A percentile compares a stretch with the other conserved stretches of the same genome.
Conservation (phyloP, 2,329 filamentous ascomycete species). For the Pleoardoris graminearum region DNA sequence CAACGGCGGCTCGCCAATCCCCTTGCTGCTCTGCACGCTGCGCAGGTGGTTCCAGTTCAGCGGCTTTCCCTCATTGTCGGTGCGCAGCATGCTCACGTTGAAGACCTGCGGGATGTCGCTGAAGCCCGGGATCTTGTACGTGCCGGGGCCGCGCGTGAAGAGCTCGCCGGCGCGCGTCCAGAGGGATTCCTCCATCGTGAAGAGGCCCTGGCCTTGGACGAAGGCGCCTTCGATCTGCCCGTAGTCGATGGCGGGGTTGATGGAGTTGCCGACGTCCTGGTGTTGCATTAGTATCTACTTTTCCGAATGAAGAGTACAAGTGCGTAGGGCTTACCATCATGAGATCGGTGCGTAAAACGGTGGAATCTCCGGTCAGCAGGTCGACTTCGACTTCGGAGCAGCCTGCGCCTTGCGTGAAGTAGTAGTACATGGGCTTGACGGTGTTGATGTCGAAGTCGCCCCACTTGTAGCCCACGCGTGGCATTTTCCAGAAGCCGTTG, state of each 20-base stretch:
- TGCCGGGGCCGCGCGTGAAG: constrained; percentile 64
- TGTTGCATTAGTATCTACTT: constrained; percentile 4
- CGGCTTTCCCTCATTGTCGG: constrained; percentile 51
- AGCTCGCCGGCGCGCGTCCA: constrained; percentile 69
- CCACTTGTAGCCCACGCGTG: constrained; percentile 93
- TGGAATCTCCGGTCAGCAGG: constrained; percentile 89
- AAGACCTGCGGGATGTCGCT: constrained; percentile 83
- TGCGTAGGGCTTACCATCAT: constrained; percentile 66
- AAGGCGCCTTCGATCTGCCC: constrained; percentile 83
- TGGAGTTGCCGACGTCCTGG: constrained; percentile 74
- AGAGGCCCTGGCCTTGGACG: constrained; percentile 76
- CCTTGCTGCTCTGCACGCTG: constrained; percentile 79
- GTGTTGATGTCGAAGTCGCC: constrained; percentile 50
- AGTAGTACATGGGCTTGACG: constrained; percentile 80
- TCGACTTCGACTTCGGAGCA: constrained; percentile 90
- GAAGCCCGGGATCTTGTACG: constrained; percentile 89
- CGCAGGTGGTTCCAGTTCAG: constrained; percentile 81
- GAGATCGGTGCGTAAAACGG: constrained; percentile 81
- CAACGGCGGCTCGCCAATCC: constrained; percentile 71
- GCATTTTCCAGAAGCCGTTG: constrained; percentile 96
- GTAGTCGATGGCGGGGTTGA: constrained; percentile 78
- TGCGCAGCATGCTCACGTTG: constrained; percentile 79
- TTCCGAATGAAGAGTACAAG: neutral
- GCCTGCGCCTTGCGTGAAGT: constrained; percentile 87
- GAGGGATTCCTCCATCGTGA: constrained; percentile 74